Evolutionary conservation across 257 asterid species (phyloP), one percentile per base, ranked within the genome.

Genomic region (Nicotiana attenuata): DNA sequence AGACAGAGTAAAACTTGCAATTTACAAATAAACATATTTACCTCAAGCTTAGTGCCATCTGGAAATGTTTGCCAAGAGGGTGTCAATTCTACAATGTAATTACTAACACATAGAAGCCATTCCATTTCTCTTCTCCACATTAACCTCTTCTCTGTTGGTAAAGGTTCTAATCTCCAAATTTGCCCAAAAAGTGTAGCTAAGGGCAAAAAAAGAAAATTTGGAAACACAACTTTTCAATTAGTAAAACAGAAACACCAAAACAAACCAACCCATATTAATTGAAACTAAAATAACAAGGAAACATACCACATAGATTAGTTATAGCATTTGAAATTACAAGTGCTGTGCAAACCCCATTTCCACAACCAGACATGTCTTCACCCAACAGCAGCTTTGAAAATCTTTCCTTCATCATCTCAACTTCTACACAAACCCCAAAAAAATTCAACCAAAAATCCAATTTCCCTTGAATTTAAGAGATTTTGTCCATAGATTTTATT

Each of bases 331-430:
- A 94, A 83, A 92, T 83, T 55, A 92, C 94, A 60, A 94, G 88
- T 77, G 98, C 95, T 78, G 94, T 88, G 82, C 90, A 91, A 82
- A 94, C 97, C 28, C 98, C 97, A 88, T 90, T 91, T 81, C 97
- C 98, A 82, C 92, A 86, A 75, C 98, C 98, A 56, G 97, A 94
- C 98, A 94, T 94, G 77, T 94, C 98, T 85, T 94, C 97, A 20
- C 97, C 98, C 1, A 94, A 94, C 90, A 94, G 86, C 92, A 94
- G 61, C 77, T 94, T 94, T 8, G 98, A 85, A 81, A 94, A 94
- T 82, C 95, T 92, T 84, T 94, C 95, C 77, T 90, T 94, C 95
- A 94, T 92, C 97, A 91, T 90, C 84, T 90, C 98, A 85, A 76
- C 81, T 69, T 92, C 98, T 94, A 67, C 81, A 41, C 55, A 83